phyloP scores from a whole-genome alignment of 805 yeast species.

The Pichia cephalocereana region DNA sequence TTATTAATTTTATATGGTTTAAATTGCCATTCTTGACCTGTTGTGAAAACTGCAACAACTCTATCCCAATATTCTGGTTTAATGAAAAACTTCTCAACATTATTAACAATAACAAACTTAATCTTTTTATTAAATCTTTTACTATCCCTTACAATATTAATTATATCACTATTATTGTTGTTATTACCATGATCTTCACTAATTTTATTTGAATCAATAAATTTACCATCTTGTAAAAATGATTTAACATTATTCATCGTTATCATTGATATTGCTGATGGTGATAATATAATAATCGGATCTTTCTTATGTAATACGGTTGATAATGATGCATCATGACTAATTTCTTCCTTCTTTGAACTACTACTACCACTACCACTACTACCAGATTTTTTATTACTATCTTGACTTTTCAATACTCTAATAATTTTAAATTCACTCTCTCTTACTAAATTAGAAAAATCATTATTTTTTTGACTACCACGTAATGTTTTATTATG shows the following conservation, averaged over 20 bases:
- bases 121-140: conserved; percentile 46
- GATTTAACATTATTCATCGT: conserved; percentile 57
- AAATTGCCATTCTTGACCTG: conserved; percentile 98
- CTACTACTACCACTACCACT: conserved; percentile 4
- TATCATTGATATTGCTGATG: conserved; percentile 67
- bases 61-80: conserved; percentile 98
- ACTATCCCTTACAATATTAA: conserved; percentile 47
- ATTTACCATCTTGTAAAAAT: conserved; percentile 66
- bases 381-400: not conserved
- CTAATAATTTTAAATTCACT: conserved; percentile 50
- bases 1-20: conserved; percentile 74
- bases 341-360: not conserved
- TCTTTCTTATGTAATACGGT: conserved; percentile 29
- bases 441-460: conserved; percentile 59
- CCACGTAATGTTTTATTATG: conserved; percentile 44
- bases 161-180: conserved; percentile 24
- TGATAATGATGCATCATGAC: conserved; percentile 4
- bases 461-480: conserved; percentile 47
- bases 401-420: not conserved
- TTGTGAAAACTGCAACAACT: conserved; percentile 89
- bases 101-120: conserved; percentile 75
- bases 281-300: conserved; percentile 70
- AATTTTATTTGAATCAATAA: conserved; percentile 29
- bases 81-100: conserved; percentile 75
- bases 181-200: conserved; percentile 29